Percentiles rank a stretch among this genome's conserved stretches.
Conservation (phyloP, 164 flowering plant species). For the Umbellularia californica region DNA sequence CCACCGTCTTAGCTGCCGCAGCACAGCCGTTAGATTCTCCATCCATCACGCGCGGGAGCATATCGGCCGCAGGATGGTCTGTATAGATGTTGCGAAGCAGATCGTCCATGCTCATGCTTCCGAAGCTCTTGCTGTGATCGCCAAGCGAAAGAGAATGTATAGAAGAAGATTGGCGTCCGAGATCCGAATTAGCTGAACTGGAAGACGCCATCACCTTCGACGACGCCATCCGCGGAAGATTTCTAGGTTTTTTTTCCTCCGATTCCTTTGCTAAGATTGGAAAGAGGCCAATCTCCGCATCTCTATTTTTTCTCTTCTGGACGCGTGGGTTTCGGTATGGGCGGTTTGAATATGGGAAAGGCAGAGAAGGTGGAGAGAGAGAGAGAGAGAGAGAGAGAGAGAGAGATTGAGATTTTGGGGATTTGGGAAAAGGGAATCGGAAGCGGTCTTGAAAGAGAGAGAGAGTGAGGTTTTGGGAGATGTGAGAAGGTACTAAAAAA, state of each 20-base stretch:
- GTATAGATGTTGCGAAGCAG: constrained; percentile 33
- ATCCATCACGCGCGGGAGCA: constrained; percentile 6
- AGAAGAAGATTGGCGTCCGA: constrained; percentile 29
- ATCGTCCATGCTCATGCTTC: constrained; percentile 33
- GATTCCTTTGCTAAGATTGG: not conserved
- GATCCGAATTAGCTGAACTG: constrained; percentile 49
- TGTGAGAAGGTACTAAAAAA: not conserved
- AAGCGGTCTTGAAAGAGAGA: not conserved
- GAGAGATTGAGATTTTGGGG: not conserved
- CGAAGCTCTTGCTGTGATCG: not conserved
- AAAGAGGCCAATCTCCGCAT: not conserved
- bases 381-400: not conserved
- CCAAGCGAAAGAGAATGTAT: constrained; percentile 17
- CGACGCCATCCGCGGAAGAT: constrained; percentile 10
- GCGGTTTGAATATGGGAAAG: not conserved
- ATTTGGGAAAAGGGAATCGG: not conserved
- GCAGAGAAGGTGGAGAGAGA: too few species aligned
- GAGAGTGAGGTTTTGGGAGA: too few species aligned
- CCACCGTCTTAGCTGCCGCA: constrained; percentile 24
- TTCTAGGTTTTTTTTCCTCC: constrained; percentile 3
- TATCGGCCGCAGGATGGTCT: constrained; percentile 26
- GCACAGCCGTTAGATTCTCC: not conserved
- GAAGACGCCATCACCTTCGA: constrained; percentile 18
- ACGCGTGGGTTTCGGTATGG: constrained; percentile 6
- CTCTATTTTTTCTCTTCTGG: not conserved